phyloP scores from a whole-genome alignment of 2,329 filamentous ascomycete species.

The Aurifilum marmelostoma region DNA sequence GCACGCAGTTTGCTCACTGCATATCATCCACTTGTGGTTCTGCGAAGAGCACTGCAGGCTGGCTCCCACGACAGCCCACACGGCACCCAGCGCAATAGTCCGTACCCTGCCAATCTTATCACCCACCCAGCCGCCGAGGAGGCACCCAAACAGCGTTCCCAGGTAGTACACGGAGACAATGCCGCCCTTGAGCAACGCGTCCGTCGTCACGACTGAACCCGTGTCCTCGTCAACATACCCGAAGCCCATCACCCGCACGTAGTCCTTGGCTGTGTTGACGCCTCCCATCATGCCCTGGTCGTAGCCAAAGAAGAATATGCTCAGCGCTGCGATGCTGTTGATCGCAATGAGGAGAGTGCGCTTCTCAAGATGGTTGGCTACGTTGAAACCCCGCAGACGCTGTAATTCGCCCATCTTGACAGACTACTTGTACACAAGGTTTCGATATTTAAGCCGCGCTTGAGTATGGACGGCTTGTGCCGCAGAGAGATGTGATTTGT shows the following conservation, averaged over 20 bases:
- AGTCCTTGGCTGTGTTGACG: slow-evolving; percentile 67
- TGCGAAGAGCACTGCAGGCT: slow-evolving; percentile 66
- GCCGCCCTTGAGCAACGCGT: slow-evolving; percentile 64
- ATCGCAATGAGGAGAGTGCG: slow-evolving; percentile 60
- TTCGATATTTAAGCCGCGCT: no score
- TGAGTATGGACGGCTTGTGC: not conserved
- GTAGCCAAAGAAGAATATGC: slow-evolving; percentile 70
- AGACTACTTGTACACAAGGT: no score
- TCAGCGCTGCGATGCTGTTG: slow-evolving; percentile 65
- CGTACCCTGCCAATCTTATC: slow-evolving; percentile 65
- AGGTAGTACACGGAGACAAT: slow-evolving; percentile 62
- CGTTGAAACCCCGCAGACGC: slow-evolving; percentile 33
- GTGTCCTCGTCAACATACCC: slow-evolving; percentile 59
- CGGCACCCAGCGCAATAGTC: slow-evolving; percentile 62
- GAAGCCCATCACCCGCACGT: slow-evolving; percentile 67
- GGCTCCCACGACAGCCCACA: slow-evolving; percentile 64
- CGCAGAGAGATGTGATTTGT: not conserved
- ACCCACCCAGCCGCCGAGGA: slow-evolving; percentile 66
- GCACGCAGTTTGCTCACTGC: slow-evolving; percentile 48
- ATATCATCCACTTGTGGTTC: slow-evolving; percentile 72
- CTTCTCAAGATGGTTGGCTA: slow-evolving; percentile 60
- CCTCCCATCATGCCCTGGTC: slow-evolving; percentile 64
- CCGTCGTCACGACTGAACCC: slow-evolving; percentile 55
- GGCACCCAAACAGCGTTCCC: slow-evolving; percentile 64
- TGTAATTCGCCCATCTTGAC: slow-evolving; percentile 23